Percentiles rank a stretch among this genome's conserved stretches.
Evolutionary conservation across 1,139 yeast genomes (phyloP).

Genomic region (Hyphopichia burtonii): DNA sequence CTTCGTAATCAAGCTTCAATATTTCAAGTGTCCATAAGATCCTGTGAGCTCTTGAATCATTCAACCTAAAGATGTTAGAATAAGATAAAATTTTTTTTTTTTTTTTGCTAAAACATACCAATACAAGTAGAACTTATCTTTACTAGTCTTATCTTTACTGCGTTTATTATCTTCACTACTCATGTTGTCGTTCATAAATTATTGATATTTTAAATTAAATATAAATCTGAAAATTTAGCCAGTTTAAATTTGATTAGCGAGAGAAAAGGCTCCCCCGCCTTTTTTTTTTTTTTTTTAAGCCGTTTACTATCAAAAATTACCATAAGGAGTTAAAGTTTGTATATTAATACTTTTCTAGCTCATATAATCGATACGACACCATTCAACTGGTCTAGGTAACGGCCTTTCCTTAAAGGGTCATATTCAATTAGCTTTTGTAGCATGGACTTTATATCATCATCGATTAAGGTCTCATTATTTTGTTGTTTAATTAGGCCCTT

Average conservation of each 20-base stretch:
- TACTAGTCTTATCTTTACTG: slow-evolving; percentile 17
- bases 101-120: slow-evolving; percentile 22
- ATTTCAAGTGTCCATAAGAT: slow-evolving; percentile 57
- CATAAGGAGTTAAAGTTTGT: neutral
- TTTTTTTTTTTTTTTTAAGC: too few species aligned
- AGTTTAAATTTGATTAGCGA: neutral
- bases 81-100: neutral
- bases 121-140: slow-evolving; percentile 27
- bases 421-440: slow-evolving; percentile 46
- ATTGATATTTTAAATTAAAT: neutral
- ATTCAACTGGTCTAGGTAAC: slow-evolving; percentile 49
- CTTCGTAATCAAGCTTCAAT: slow-evolving; percentile 50
- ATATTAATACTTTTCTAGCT: too few species aligned
- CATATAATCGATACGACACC: neutral
- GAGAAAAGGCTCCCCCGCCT: neutral
- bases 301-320: neutral
- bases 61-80: slow-evolving; percentile 32
- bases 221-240: neutral
- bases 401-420: slow-evolving; percentile 70
- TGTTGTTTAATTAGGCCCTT: slow-evolving; percentile 30
- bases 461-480: slow-evolving; percentile 10
- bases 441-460: slow-evolving; percentile 25
- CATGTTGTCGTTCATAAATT: neutral
- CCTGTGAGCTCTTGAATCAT: slow-evolving; percentile 54
- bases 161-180: neutral